A percentile compares a stretch with the other conserved stretches of the same genome.
Conservation (phyloP, 805 yeast species). For the Blastobotrys terrestris region DNA sequence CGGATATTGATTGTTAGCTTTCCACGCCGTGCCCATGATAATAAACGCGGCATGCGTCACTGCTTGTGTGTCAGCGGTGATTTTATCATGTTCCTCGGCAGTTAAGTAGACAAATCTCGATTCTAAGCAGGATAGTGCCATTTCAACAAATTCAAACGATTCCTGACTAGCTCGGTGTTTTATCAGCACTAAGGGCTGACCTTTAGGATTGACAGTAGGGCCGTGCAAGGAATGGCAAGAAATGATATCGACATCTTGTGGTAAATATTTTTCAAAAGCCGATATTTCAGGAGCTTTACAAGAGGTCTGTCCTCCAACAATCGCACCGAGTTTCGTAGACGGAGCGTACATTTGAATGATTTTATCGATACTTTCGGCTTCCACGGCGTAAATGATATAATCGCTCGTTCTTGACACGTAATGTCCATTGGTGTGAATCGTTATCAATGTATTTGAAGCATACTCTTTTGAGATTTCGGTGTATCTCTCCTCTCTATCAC, state of each 20-base stretch:
- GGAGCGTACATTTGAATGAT: constrained; percentile 79
- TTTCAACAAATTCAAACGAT: constrained; percentile 54
- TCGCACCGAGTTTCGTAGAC: constrained; percentile 73
- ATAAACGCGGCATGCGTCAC: constrained; percentile 97
- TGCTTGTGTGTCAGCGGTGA: constrained; percentile 98
- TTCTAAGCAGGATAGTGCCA: constrained; percentile 62
- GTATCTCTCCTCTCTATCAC: constrained; percentile 69
- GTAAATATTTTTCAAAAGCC: constrained; percentile 74
- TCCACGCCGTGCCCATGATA: constrained; percentile 98
- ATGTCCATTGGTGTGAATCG: constrained; percentile 72
- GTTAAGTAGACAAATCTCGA: constrained; percentile 72
- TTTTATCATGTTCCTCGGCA: constrained; percentile 86
- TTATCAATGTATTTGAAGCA: constrained; percentile 31
- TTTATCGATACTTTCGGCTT: constrained; percentile 73
- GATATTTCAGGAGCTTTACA: constrained; percentile 86
- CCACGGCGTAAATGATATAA: constrained; percentile 84
- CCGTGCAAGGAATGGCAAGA: constrained; percentile 93
- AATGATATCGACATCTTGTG: constrained; percentile 74
- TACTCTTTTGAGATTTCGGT: constrained; percentile 40
- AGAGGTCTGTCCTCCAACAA: constrained; percentile 98
- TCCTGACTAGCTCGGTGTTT: constrained; percentile 59
- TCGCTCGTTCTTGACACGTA: constrained; percentile 75
- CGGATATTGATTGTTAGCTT: constrained; percentile 72
- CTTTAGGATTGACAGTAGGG: constrained; percentile 79
- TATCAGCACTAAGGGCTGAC: constrained; percentile 88